Evolutionary conservation across 2,329 filamentous ascomycete genomes (phyloP), one percentile per base, ranked within the genome.

Genomic region (Beauveria sp.): DNA sequence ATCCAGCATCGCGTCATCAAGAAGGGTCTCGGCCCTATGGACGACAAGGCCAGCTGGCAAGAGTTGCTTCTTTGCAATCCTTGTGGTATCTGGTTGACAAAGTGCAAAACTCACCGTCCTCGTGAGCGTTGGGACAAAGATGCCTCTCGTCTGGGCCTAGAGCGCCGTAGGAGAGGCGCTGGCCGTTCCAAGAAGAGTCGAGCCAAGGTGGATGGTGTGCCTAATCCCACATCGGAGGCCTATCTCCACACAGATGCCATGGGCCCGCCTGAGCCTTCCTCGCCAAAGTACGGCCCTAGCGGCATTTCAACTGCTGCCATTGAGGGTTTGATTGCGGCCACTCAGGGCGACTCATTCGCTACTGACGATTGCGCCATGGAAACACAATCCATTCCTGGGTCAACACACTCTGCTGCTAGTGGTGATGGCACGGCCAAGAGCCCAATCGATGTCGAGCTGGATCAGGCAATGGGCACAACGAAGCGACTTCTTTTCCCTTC

Each of bases 31-130:
- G 82, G 75, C 1, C 70, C 79, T 1, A 77, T 80, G 3, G 85
- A 88, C 54, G 86, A 90, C 71, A 88, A 86, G 71, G 80, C 82
- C 46, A 70, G 74, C 4, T 97, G 89, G 80, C 83, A 82, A 50
- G 84, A 90, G 67, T 82, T 90, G 61, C 81, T 90, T 30, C 82
- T 98, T 43, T 99, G 95, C 79, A 99, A 99, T 72, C 92, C 93
- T 62, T 99, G 95, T 72, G 95, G 95, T 20, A 86, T 99, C 47
- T 99, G 92, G 91, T 87, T 99, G 67, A 86, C 87, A 63, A 98
- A 97, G 70, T 91, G 89, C 74, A 91, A 90, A 70, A 82, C 78
- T 26, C 95, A 96, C 78, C 87, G 95, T 9, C 95, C 95, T 2
- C 79, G 86, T 59, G 86, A 93, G 63, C 86, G 88, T 66, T 99